Evolutionary conservation across 495 filamentous ascomycete species (phyloP).

Genomic region (Podospora pseudopauciseta): DNA sequence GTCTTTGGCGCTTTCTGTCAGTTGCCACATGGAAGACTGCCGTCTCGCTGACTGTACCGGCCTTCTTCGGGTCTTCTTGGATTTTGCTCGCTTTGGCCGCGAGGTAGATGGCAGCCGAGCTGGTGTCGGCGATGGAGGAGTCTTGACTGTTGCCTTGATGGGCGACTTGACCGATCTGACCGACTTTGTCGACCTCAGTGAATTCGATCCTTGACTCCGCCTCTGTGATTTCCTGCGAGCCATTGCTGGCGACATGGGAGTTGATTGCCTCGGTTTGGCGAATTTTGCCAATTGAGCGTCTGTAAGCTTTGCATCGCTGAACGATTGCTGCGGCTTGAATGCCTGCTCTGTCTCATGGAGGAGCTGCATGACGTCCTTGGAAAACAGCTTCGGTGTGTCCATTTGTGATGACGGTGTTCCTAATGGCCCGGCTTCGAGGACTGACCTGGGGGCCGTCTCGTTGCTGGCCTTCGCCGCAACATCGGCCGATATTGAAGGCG

Average conservation of each 20-base stretch:
- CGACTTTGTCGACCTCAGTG: constrained; percentile 10
- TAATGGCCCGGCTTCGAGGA: constrained; percentile 2
- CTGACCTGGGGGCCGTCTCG: background rate
- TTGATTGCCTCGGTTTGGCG: constrained; percentile 5
- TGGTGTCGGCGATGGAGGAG: constrained; percentile 22
- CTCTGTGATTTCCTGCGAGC: constrained; percentile 30
- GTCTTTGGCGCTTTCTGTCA: constrained; percentile 48
- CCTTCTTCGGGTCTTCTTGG: constrained; percentile 36
- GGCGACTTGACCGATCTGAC: constrained; percentile 22
- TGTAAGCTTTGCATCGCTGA: constrained; percentile 33
- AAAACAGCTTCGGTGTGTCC: constrained; percentile 11
- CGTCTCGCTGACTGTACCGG: constrained; percentile 27
- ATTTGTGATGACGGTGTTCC: background rate
- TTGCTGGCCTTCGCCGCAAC: background rate
- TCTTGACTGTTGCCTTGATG: constrained; percentile 24
- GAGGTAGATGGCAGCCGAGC: constrained; percentile 24
- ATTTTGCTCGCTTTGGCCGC: constrained; percentile 40
- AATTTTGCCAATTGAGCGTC: constrained; percentile 21
- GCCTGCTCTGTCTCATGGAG: constrained; percentile 46
- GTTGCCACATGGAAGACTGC: constrained; percentile 42
- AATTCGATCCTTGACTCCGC: constrained; percentile 23
- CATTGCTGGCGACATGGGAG: constrained; percentile 12
- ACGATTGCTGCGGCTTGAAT: constrained; percentile 35
- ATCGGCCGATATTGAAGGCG: constrained; percentile 1
- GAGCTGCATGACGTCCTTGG: constrained; percentile 40